Evolutionary conservation across 768 basidiomycete species (phyloP), one percentile per base, ranked within the genome.

Genomic region (Tremella fuciformis): DNA sequence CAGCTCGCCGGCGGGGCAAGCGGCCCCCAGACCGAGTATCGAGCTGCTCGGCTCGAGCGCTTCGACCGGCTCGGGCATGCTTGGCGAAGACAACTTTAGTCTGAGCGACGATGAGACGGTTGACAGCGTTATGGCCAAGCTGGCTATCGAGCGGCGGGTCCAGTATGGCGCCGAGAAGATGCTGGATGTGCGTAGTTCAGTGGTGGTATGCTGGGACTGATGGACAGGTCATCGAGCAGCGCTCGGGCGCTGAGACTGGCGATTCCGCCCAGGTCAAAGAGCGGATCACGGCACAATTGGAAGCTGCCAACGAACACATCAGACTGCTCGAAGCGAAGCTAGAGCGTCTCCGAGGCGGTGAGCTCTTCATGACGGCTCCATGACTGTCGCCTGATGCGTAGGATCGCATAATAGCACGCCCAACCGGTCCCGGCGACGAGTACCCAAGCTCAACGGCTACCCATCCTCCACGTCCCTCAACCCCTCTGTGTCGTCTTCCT

Each of bases 111-210:
- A 46, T 46, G 42, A 46, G 42, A 46, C 42, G 7, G 34, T 47
- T 49, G 85, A 86, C 46, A 77, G 80, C 4, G 80, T 96, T 18
- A 83, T 84, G 50, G 82, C 81, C 54, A 84, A 85, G 69, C 80
- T 93, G 18, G 83, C 84, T 53, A 81, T 88, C 60, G 87, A 92
- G 78, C 84, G 84, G 61, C 82, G 87, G 55, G 90, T 96, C 61
- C 90, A 85, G 74, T 91, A 91, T 76, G 92, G 92, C 11, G 92
- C 92, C 0, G 90, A 93, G 80, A 91, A 88, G 65, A 82, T 97
- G 60, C 80, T 96, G 13, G 84, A 85, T 65, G 86, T 88, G 78
- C 78, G 81, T 29, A 70, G 85, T 40, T 80, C 67, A 80, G 76
- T 11, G 39, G 26, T 38, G 4, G 42, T 21, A 42, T 52, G 51